Percentiles rank a stretch among this genome's conserved stretches.
Conservation (phyloP, 495 filamentous ascomycete species). For the Aspergillus baeticus region DNA sequence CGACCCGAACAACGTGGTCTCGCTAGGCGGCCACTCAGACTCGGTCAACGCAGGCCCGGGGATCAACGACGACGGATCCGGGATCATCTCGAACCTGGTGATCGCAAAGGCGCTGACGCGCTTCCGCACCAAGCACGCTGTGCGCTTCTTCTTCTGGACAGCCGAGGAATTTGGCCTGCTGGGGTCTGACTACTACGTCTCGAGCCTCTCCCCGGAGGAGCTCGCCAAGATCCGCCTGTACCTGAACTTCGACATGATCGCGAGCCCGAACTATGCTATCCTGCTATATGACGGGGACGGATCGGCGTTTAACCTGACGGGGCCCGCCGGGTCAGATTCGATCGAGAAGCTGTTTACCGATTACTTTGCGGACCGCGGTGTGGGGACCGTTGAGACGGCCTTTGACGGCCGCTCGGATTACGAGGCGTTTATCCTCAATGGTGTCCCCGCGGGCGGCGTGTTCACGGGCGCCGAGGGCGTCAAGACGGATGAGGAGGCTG, state of each 20-base stretch:
- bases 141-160: constrained; percentile 70
- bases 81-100: constrained; percentile 46
- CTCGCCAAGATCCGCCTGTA: constrained; percentile 61
- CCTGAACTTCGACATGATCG: constrained; percentile 81
- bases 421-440: constrained; percentile 61
- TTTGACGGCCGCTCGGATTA: constrained; percentile 71
- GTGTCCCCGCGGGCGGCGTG: constrained; percentile 63
- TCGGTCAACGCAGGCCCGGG: constrained; percentile 62
- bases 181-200: constrained; percentile 62
- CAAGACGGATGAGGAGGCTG: constrained; percentile 60
- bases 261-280: constrained; percentile 66
- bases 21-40: constrained; percentile 67
- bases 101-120: constrained; percentile 59
- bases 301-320: constrained; percentile 56
- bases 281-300: constrained; percentile 74
- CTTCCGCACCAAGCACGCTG: constrained; percentile 62
- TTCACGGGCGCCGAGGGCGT: constrained; percentile 68
- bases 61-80: constrained; percentile 37
- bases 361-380: constrained; percentile 49
- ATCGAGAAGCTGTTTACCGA: constrained; percentile 63
- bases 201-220: constrained; percentile 43
- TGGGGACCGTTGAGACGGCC: constrained; percentile 46
- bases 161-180: constrained; percentile 66
- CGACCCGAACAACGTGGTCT: constrained; percentile 61
- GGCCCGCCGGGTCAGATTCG: constrained; percentile 61